Evolutionary conservation across 805 yeast genomes (phyloP).

Genomic region (Saccharomycopsis guyanensis): DNA sequence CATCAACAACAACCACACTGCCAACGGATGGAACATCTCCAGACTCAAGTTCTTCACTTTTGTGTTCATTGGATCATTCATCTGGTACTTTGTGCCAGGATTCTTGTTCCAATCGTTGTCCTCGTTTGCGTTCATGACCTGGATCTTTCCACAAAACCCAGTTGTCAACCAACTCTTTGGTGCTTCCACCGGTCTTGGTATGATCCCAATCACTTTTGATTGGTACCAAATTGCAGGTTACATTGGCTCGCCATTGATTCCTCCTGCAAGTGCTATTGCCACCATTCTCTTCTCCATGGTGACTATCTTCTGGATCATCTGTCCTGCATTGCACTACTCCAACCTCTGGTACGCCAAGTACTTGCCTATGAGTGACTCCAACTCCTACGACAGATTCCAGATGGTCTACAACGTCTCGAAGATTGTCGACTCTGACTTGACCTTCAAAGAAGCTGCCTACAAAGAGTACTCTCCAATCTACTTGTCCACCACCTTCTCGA

Average conservation of each 20-base stretch:
- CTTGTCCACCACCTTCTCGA: constrained; percentile 47
- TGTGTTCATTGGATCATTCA: constrained; percentile 34
- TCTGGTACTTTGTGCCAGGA: constrained; percentile 57
- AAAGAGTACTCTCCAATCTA: constrained; percentile 56
- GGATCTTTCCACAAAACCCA: constrained; percentile 55
- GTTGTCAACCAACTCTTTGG: constrained; percentile 64
- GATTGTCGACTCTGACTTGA: constrained; percentile 37
- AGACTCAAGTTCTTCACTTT: constrained; percentile 41
- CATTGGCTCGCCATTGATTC: constrained; percentile 56
- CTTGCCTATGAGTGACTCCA: constrained; percentile 48
- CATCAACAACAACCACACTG: constrained; percentile 39
- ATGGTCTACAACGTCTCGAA: constrained; percentile 40
- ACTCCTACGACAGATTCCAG: constrained; percentile 45
- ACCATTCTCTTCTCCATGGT: constrained; percentile 41
- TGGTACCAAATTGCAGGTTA: constrained; percentile 55
- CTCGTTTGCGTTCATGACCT: constrained; percentile 53
- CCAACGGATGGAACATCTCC: constrained; percentile 56
- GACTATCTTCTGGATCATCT: constrained; percentile 43
- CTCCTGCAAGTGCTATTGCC: constrained; percentile 43
- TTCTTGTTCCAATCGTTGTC: constrained; percentile 52
- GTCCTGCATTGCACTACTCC: constrained; percentile 45
- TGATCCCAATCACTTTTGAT: constrained; percentile 61
- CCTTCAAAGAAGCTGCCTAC: constrained; percentile 42
- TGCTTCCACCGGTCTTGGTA: constrained; percentile 49
- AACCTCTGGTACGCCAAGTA: constrained; percentile 54